A percentile compares a stretch with the other conserved stretches of the same genome.
Conservation (phyloP, 75 land plant genomes). For the Pseudotsuga menziesii region DNA sequence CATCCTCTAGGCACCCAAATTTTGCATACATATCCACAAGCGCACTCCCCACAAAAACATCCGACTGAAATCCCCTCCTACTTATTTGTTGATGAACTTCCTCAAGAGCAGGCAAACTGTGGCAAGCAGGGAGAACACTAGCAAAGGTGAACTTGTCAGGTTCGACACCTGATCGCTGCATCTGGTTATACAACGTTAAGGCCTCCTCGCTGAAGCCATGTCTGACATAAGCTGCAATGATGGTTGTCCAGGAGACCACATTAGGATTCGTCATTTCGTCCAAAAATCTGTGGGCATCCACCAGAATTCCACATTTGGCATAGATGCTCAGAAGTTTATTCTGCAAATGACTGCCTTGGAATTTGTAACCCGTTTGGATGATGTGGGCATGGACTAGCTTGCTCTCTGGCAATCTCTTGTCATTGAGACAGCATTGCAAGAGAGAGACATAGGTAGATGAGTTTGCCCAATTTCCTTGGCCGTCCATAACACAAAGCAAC, state of each 20-base stretch:
- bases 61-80: conserved; percentile 28
- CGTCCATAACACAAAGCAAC: background rate
- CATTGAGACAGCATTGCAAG: conserved; percentile 3
- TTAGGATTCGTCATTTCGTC: background rate
- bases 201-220: conserved; percentile 32
- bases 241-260: conserved; percentile 15
- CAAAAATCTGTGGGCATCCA: conserved; percentile 7
- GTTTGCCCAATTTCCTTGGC: background rate
- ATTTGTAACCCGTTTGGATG: conserved; percentile 1
- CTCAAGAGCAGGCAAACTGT: conserved; percentile 11
- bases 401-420: background rate
- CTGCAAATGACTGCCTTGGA: background rate
- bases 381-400: conserved; percentile 5
- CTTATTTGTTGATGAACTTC: conserved; percentile 36
- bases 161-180: conserved; percentile 27
- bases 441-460: background rate
- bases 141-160: conserved; percentile 40
- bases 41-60: conserved; percentile 47
- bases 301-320: conserved; percentile 11
- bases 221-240: conserved; percentile 25
- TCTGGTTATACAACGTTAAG: conserved; percentile 24
- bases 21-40: conserved; percentile 54
- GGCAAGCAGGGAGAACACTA: conserved; percentile 44
- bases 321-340: background rate
- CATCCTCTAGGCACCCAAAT: conserved; percentile 24